phyloP scores from a whole-genome alignment of 805 yeast genomes.

The Kodamaea sagamina region DNA sequence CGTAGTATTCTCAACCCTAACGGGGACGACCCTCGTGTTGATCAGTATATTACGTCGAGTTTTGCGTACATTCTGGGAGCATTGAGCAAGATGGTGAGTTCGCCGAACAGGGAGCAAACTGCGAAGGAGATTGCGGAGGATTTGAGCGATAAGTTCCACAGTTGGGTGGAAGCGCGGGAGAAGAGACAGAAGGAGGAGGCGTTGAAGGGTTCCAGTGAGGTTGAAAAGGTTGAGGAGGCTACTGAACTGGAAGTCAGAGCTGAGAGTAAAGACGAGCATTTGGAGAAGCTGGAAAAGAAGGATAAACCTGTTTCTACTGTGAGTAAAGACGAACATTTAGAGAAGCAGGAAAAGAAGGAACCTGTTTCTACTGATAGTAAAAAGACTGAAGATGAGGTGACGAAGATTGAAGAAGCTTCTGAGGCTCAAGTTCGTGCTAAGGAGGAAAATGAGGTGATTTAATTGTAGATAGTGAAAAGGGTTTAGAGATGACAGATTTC shows the following conservation, averaged over 20 bases:
- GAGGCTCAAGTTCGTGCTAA: too few relatives aligned
- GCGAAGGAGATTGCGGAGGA: slow-evolving; percentile 40
- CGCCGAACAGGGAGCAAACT: slow-evolving; percentile 35
- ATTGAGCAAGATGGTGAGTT: slow-evolving; percentile 30
- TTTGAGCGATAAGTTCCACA: slow-evolving; percentile 27
- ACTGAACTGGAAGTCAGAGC: background rate
- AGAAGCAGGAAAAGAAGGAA: too few relatives aligned
- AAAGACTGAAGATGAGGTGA: too few relatives aligned
- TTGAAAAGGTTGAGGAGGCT: background rate
- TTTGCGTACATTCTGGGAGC: slow-evolving; percentile 29
- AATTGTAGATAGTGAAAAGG: too few relatives aligned
- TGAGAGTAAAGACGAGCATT: too few relatives aligned
- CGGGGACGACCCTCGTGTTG: slow-evolving; percentile 29
- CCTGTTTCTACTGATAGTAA: too few relatives aligned
- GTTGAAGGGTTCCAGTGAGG: slow-evolving; percentile 3
- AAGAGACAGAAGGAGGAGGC: slow-evolving; percentile 13
- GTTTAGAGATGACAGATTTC: too few relatives aligned
- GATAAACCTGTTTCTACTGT: too few relatives aligned
- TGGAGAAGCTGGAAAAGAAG: too few relatives aligned
- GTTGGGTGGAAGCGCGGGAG: slow-evolving; percentile 26
- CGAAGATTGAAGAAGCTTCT: too few relatives aligned
- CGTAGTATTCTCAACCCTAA: slow-evolving; percentile 29
- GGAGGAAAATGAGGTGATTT: too few relatives aligned
- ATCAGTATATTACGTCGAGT: slow-evolving; percentile 29
- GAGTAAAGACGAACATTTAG: too few relatives aligned